Evolutionary conservation across 441 rosid genomes (phyloP).

Genomic region (Corymbia citriodora): DNA sequence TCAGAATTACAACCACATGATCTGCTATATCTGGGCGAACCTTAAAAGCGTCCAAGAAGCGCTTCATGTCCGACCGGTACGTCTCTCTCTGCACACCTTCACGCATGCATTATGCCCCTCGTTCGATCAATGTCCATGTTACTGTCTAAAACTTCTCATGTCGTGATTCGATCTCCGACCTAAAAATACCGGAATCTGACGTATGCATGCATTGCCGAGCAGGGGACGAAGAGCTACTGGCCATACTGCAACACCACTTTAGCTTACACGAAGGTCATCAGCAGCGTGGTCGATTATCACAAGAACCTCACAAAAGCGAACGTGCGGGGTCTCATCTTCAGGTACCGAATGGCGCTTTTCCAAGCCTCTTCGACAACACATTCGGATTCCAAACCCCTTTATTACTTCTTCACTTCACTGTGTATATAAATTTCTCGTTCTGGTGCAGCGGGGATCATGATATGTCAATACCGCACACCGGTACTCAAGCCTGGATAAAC

Average conservation of each 20-base stretch:
- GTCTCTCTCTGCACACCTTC: neutral
- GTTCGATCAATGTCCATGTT: neutral
- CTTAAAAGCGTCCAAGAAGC: conserved; percentile 7
- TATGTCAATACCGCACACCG: conserved; percentile 13
- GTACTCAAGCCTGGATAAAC: conserved; percentile 15
- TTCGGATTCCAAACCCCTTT: neutral
- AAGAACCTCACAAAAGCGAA: conserved; percentile 4
- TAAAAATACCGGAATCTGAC: neutral
- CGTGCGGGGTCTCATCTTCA: conserved; percentile 10
- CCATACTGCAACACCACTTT: conserved; percentile 6
- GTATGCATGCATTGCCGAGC: neutral
- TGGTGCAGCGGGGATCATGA: conserved; percentile 21
- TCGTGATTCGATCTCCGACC: neutral
- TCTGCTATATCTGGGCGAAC: conserved; percentile 12
- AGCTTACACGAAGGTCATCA: neutral
- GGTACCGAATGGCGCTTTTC: neutral
- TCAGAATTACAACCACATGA: conserved; percentile 10
- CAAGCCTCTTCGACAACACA: no score
- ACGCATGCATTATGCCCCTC: neutral
- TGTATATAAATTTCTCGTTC: neutral
- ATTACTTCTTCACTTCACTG: neutral
- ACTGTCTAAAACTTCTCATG: neutral
- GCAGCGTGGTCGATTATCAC: conserved; percentile 17
- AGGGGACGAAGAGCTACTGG: conserved; percentile 7
- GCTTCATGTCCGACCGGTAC: conserved; percentile 13